Conservation (phyloP, 306 rosid genomes). For the Psophocarpus tetragonolobus region DNA sequence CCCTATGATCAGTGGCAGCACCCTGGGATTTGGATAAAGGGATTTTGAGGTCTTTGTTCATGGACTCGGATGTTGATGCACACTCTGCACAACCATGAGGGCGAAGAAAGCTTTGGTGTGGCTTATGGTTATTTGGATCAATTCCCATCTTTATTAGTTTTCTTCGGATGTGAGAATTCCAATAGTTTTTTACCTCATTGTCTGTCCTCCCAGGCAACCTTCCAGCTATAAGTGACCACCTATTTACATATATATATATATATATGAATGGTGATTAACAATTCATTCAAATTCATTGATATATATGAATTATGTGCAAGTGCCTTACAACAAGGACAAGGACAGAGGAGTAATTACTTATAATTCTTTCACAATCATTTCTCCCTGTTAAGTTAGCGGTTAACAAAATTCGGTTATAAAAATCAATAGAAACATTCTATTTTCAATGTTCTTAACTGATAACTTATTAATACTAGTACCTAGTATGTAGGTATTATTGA, state of each 20-base stretch:
- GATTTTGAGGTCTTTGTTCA: conserved; percentile 6
- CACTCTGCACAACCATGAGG: background rate
- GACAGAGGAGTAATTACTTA: too few relatives aligned
- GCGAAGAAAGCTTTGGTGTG: conserved; percentile 27
- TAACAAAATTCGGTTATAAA: background rate
- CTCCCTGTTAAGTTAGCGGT: too few relatives aligned
- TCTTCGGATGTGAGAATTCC: conserved; percentile 63
- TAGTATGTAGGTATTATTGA: background rate
- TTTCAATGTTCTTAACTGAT: background rate
- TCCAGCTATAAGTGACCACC: conserved; percentile 71
- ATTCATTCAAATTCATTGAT: background rate
- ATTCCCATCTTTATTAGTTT: conserved; percentile 58
- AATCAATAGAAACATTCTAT: background rate
- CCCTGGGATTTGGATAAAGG: background rate
- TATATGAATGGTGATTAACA: background rate
- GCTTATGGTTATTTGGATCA: conserved; percentile 59
- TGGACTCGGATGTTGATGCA: conserved; percentile 29
- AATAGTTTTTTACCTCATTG: conserved; percentile 63
- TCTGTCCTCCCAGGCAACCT: conserved; percentile 65
- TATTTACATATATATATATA: conserved; percentile 2
- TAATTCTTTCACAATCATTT: too few relatives aligned
- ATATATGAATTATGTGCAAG: too few relatives aligned
- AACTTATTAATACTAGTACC: too few relatives aligned
- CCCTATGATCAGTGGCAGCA: background rate
- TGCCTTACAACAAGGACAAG: too few relatives aligned